phyloP scores from a whole-genome alignment of 2,329 filamentous ascomycete genomes.

The Curvularia eragrostidis region DNA sequence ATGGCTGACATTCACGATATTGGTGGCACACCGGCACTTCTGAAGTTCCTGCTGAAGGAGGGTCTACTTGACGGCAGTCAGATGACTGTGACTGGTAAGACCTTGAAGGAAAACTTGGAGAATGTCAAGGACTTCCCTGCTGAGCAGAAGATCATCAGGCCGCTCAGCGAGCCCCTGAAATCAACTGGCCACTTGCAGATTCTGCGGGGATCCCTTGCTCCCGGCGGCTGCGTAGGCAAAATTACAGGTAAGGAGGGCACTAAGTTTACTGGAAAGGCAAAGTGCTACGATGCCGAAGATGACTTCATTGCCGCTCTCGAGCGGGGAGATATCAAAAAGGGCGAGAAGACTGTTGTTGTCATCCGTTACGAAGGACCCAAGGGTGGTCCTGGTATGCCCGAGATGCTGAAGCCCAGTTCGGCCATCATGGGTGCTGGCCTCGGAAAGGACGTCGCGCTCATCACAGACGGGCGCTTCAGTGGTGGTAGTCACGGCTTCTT shows the following conservation, averaged over 20 bases:
- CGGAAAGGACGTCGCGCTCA: slow-evolving; percentile 74
- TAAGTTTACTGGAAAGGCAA: slow-evolving; percentile 71
- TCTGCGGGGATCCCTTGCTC: slow-evolving; percentile 71
- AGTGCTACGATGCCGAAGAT: slow-evolving; percentile 74
- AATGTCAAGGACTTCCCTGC: slow-evolving; percentile 68
- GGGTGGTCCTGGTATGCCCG: slow-evolving; percentile 76
- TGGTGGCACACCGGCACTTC: slow-evolving; percentile 57
- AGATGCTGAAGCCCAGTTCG: slow-evolving; percentile 75
- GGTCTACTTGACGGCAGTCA: slow-evolving; percentile 57
- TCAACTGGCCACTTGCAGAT: slow-evolving; percentile 75
- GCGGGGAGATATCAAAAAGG: slow-evolving; percentile 72
- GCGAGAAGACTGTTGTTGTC: slow-evolving; percentile 77
- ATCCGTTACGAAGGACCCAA: slow-evolving; percentile 78
- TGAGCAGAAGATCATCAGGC: slow-evolving; percentile 74
- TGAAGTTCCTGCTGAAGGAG: slow-evolving; percentile 59
- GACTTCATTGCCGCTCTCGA: slow-evolving; percentile 72
- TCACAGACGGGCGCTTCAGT: slow-evolving; percentile 78
- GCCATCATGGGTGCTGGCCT: slow-evolving; percentile 77
- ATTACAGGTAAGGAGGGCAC: slow-evolving; percentile 79
- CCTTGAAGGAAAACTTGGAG: slow-evolving; percentile 58
- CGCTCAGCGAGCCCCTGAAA: slow-evolving; percentile 73
- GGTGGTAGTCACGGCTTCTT: slow-evolving; percentile 86
- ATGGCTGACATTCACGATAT: slow-evolving; percentile 66
- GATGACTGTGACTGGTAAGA: slow-evolving; percentile 60
- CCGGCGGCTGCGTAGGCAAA: slow-evolving; percentile 74